phyloP scores from a whole-genome alignment of 1,284 basidiomycete genomes.

The Cryptococcus sp. region DNA sequence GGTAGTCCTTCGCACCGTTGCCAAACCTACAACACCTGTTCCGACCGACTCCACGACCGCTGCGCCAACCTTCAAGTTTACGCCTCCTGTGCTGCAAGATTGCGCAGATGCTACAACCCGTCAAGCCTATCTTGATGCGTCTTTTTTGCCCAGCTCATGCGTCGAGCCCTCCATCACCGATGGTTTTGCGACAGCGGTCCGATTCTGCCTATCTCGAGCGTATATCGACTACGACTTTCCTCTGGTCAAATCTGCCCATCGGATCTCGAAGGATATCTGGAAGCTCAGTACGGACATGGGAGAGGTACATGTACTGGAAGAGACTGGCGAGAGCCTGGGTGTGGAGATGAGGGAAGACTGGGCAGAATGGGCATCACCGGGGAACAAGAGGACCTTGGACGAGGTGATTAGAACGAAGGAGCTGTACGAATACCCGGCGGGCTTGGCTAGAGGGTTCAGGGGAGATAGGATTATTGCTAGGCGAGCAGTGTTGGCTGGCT shows the following conservation, averaged over 20 bases:
- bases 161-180: not conserved
- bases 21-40: not conserved
- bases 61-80: not conserved
- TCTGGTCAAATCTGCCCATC: slow-evolving; percentile 9
- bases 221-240: slow-evolving; percentile 26
- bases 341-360: slow-evolving; percentile 23
- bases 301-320: slow-evolving; percentile 5
- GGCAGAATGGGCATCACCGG: slow-evolving; percentile 12
- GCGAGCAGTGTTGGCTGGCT: slow-evolving; percentile 26
- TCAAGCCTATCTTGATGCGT: slow-evolving; percentile 17
- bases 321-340: slow-evolving; percentile 24
- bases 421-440: slow-evolving; percentile 14
- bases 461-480: slow-evolving; percentile 13
- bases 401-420: slow-evolving; percentile 26
- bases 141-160: slow-evolving; percentile 14
- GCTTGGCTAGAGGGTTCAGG: slow-evolving; percentile 19
- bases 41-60: not conserved
- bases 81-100: not conserved
- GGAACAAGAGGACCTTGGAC: not conserved
- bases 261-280: slow-evolving; percentile 19
- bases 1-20: too few species aligned
- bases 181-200: slow-evolving; percentile 19
- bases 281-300: slow-evolving; percentile 6
- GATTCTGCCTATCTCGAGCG: slow-evolving; percentile 30
- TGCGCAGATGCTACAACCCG: not conserved